phyloP scores from a whole-genome alignment of 768 basidiomycete genomes.

The Collybia mongolica region DNA sequence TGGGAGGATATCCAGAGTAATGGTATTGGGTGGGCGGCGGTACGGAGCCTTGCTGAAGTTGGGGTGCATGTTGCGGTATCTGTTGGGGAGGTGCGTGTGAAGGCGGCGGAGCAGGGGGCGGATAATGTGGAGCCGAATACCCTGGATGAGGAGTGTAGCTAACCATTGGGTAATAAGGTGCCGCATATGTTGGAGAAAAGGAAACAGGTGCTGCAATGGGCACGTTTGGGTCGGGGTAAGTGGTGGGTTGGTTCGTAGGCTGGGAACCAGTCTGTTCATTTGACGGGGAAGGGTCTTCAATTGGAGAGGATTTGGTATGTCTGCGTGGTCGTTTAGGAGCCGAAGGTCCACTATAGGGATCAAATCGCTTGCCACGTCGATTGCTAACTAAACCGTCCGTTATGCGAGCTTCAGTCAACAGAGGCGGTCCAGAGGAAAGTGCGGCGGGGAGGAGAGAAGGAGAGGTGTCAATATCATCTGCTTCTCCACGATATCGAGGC shows the following conservation, averaged over 20 bases:
- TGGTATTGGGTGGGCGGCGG: neutral
- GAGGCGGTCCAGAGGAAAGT: constrained; percentile 44
- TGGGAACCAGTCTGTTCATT: neutral
- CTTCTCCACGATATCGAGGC: constrained; percentile 80
- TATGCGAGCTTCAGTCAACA: constrained; percentile 46
- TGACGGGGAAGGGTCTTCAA: neutral
- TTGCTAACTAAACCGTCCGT: constrained; percentile 24
- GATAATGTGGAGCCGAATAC: neutral
- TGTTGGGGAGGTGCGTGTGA: neutral
- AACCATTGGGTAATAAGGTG: neutral
- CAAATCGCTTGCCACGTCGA: constrained; percentile 14
- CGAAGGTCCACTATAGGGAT: constrained; percentile 10
- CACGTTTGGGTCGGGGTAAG: neutral
- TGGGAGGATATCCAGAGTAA: neutral
- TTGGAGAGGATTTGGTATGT: constrained; percentile 10
- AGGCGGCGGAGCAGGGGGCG: neutral
- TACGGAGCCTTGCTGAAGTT: neutral
- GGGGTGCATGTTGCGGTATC: neutral
- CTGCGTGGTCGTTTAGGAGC: constrained; percentile 13
- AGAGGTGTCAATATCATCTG: constrained; percentile 63
- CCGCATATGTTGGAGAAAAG: neutral
- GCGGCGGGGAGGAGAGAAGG: constrained; percentile 39
- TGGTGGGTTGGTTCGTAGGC: neutral
- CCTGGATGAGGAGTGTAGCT: neutral
- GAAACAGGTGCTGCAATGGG: neutral